Evolutionary conservation across 805 yeast species (phyloP).

Genomic region (Pichia thaimueangensis): DNA sequence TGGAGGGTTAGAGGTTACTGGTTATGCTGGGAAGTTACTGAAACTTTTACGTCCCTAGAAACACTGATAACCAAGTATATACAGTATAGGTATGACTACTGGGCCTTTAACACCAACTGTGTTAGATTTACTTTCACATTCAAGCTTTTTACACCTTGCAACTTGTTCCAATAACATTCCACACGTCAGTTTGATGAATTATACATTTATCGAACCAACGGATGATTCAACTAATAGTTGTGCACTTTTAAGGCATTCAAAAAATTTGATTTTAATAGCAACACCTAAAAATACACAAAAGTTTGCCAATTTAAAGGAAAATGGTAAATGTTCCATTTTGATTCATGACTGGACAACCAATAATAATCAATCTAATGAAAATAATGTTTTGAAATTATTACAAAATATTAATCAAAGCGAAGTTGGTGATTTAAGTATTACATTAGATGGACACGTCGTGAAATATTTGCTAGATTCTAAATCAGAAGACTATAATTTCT

Average conservation of each 20-base stretch:
- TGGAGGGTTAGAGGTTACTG: too few species aligned
- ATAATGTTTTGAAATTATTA: constrained; percentile 48
- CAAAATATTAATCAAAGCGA: constrained; percentile 76
- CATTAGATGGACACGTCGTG: constrained; percentile 64
- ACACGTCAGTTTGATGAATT: constrained; percentile 88
- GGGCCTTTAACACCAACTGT: constrained; percentile 31
- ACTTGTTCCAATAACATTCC: constrained; percentile 67
- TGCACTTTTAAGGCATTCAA: constrained; percentile 14
- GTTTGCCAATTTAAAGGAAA: constrained; percentile 57
- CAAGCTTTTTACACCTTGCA: constrained; percentile 76
- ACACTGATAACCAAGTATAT: neutral
- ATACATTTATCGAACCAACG: constrained; percentile 51
- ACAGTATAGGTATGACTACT: constrained; percentile 3
- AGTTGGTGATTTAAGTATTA: constrained; percentile 73
- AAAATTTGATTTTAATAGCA: constrained; percentile 51
- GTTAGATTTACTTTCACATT: constrained; percentile 44
- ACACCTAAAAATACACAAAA: constrained; percentile 69
- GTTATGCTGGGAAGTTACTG: too few species aligned
- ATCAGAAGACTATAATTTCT: constrained; percentile 49
- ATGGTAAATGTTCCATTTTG: constrained; percentile 74
- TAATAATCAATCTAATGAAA: constrained; percentile 19
- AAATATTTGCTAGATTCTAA: constrained; percentile 39
- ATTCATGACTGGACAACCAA: constrained; percentile 85
- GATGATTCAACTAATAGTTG: constrained; percentile 11
- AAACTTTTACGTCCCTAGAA: too few species aligned